Evolutionary conservation across 164 flowering plant species (phyloP), one percentile per base, ranked within the genome.

Genomic region (Cinnamomum chago): DNA sequence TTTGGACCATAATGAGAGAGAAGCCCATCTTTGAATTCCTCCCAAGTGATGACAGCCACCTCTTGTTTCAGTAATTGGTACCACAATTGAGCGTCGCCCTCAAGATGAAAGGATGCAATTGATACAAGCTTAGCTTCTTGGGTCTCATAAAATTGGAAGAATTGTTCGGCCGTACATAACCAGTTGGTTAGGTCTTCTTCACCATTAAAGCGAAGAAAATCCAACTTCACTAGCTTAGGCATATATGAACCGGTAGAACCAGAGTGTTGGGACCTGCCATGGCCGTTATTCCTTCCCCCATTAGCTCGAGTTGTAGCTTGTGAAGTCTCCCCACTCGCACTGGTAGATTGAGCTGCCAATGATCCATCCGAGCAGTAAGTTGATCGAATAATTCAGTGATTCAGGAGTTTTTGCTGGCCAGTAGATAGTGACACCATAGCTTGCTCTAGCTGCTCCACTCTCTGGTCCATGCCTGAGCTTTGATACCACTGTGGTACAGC

Each of bases 11-110:
- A 70, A 58, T n/a, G 3, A 70, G 28, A 2, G 14, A 10, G 62
- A 3, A 70, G 62, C 3, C 72, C 72, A 22, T 70, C 33, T 24
- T 70, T 70, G 60, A 70, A 50, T 50, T n/a, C 60, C 22, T 70
- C 72, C 60, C 72, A 50, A 20, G 30, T 50, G 12, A 50, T 12
- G 28, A 50, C 15, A 11, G 23, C 58, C 22, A 0, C 13, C 15
- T 50, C 33, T 27, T 70, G 20, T 24, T 50, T 50, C 35, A 70
- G 20, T 3, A 70, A 50, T 50, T 70, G 72, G 60, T 50, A 70
- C 60, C 62, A 70, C 15, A 70, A 27, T 50, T 70, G 72, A 12
- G 72, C 33, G 60, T 50, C 20, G 2, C 58, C 58, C 13, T 70
- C 72, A n/a, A 70, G 33, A 23, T 70, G 13, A 20, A 70, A 50